phyloP scores from a whole-genome alignment of 768 basidiomycete species.

The Lyophyllum semitale region DNA sequence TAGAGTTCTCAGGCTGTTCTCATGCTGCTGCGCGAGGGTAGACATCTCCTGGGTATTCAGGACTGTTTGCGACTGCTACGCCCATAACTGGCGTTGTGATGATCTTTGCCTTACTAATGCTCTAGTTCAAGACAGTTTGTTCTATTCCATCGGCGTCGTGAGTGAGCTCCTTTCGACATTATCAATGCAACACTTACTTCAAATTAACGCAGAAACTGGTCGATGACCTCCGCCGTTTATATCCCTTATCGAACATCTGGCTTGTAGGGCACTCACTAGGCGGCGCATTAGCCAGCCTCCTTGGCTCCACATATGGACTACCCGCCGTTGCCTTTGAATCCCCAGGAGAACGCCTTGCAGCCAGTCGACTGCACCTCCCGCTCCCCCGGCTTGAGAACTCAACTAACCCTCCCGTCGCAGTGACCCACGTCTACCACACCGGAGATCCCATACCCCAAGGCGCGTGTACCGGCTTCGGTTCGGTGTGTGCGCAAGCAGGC shows the following conservation, averaged over 20 bases:
- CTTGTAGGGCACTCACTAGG: conserved; percentile 88
- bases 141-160: conserved; percentile 87
- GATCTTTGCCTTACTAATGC: conserved; percentile 81
- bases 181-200: neutral
- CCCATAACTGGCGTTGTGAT: conserved; percentile 71
- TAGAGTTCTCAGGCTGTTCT: conserved; percentile 51
- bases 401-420: conserved; percentile 39
- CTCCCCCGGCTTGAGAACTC: conserved; percentile 49
- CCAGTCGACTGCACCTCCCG: conserved; percentile 84
- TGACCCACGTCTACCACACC: conserved; percentile 86
- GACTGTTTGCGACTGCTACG: conserved; percentile 88
- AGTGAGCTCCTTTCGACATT: conserved; percentile 27
- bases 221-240: conserved; percentile 81
- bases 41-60: conserved; percentile 84
- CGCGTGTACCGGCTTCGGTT: conserved; percentile 72
- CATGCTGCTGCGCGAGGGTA: conserved; percentile 92
- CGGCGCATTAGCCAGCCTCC: conserved; percentile 85
- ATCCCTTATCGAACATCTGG: conserved; percentile 88
- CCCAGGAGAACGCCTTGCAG: conserved; percentile 74
- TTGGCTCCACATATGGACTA: conserved; percentile 87
- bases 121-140: conserved; percentile 86
- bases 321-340: conserved; percentile 92
- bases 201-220: conserved; percentile 66
- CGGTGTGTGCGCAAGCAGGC: conserved; percentile 79
- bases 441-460: conserved; percentile 93